Evolutionary conservation across 306 rosid genomes (phyloP), one percentile per base, ranked within the genome.

Genomic region (Sicyos edulis): DNA sequence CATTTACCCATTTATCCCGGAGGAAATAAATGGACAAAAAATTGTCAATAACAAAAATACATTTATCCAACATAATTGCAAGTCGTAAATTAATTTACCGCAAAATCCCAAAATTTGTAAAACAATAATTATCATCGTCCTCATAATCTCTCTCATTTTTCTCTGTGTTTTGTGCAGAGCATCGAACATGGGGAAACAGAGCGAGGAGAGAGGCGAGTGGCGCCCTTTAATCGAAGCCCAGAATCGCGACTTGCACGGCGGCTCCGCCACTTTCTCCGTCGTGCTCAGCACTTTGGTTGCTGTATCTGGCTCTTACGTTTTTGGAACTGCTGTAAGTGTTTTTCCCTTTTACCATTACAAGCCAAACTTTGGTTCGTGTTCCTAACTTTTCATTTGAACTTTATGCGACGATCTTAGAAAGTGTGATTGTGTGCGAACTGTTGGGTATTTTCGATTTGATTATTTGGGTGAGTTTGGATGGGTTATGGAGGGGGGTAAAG

Each of bases 281-380:
- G 67, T 79, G 7, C 59, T 89, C 72, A 85, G 72, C 80, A 88
- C 95, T 53, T 75, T 92, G 55, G 87, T 83, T 47, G 88, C 96
- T 29, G 91, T 92, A 64, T 80, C 75, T 55, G 96, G 97, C 42
- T 89, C 96, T 75, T 89, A 82, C 74, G 95, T 89, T 71, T 91
- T 91, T 74, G 96, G 96, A 0, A 79, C 93, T 8, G 96, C 96
- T 6, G 96, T 91, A 74, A 84, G 85, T 32, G 19, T 42, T 42
- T 42, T 40, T 6, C n/a, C n/a, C n/a, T n/a, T n/a, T n/a, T n/a
- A n/a, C n/a, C n/a, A n/a, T n/a, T n/a, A n/a, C n/a, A 7, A 8
- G 49, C 9, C 49, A 44, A 57, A 21, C 19, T 60, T 60, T 10
- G 15, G 29, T 32, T 32, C 37, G 4, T 16, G 0, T 34, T 62